Evolutionary conservation across 192 early-diverging fungal species (phyloP).

Genomic region (Coemansia javaensis): DNA sequence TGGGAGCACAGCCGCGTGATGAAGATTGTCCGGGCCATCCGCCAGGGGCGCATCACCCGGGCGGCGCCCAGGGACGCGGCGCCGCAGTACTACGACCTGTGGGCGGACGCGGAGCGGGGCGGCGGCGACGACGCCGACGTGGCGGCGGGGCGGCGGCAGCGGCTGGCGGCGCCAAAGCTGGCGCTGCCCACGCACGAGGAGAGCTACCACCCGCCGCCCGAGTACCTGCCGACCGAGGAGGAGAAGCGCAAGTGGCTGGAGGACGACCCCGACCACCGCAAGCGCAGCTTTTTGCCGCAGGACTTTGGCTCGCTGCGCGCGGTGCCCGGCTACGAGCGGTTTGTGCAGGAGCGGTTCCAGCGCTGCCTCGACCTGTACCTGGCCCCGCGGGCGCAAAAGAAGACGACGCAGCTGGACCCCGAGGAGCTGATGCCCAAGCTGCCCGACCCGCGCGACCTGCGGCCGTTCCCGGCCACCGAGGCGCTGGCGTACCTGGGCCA

Average conservation of each 20-base stretch:
- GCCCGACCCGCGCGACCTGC: slow-evolving; percentile 89
- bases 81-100: slow-evolving; percentile 82
- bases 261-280: slow-evolving; percentile 72
- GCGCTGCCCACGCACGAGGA: slow-evolving; percentile 84
- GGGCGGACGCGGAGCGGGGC: slow-evolving; percentile 68
- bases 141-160: slow-evolving; percentile 45
- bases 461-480: slow-evolving; percentile 84
- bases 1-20: slow-evolving; percentile 90
- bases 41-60: slow-evolving; percentile 76
- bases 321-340: slow-evolving; percentile 83
- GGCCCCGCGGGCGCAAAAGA: slow-evolving; percentile 84
- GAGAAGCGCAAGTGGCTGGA: slow-evolving; percentile 79
- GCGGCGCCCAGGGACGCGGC: slow-evolving; percentile 49
- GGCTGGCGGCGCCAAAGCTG: slow-evolving; percentile 88
- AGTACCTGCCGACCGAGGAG: slow-evolving; percentile 82
- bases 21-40: slow-evolving; percentile 97
- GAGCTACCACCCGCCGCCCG: slow-evolving; percentile 95
- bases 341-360: slow-evolving; percentile 94
- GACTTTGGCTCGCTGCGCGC: slow-evolving; percentile 66
- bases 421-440: slow-evolving; percentile 94
- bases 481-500: slow-evolving; percentile 81
- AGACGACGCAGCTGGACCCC: slow-evolving; percentile 81
- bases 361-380: slow-evolving; percentile 96
- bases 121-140: slow-evolving; percentile 45
- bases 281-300: slow-evolving; percentile 56